Base-by-base conservation (phyloP, 805 yeast genomes). In the Sugiyamaella qingdaonensis region DNA sequence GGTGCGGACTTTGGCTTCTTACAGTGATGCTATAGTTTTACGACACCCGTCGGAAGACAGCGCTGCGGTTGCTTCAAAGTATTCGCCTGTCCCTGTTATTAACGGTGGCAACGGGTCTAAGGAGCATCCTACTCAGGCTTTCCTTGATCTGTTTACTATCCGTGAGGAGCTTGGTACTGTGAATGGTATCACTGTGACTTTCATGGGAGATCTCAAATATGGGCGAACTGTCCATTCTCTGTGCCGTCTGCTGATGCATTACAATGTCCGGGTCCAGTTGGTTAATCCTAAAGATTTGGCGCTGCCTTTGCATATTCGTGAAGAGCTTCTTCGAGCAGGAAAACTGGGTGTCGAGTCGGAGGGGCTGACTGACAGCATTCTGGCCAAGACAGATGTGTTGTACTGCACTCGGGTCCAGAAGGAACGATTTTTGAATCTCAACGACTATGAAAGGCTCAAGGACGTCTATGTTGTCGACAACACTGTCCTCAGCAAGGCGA, bases 91-190 rank as follows among this genome's bases (percentile, higher is more conserved):
- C 62, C 99, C 99, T 54, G 88, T 95, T 60, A 83, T 94, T 69
- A 94, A 94, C 68, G 99, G 96, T 68, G 99, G 99, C 67, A 94
- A 94, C 70, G 99, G 99, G 36, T 78, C 97, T 50, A 85, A 89
- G 72, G 99, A 94, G 77, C 99, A 94, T 73, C 99, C 99, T 65
- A 88, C 98, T 21, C 99, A 94, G 75, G 99, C 99, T 1, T 88
- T 94, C 77, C 78, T 95, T 67, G 99, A 94, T 70, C 77, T 94
- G 72, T 94, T 92, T 80, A 94, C 99, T 50, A 94, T 94, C 64
- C 88, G 99, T 76, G 99, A 94, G 74, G 99, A 94, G 76, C 78
- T 94, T 60, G 99, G 99, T 69, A 89, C 98, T 55, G 97, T 95
- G 52, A 94, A 94, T 70, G 97, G 98, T 69, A 86, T 95, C 67